Base-by-base conservation (phyloP, 1,139 yeast species). In the Zhuliangozyma parablackwelliae region DNA sequence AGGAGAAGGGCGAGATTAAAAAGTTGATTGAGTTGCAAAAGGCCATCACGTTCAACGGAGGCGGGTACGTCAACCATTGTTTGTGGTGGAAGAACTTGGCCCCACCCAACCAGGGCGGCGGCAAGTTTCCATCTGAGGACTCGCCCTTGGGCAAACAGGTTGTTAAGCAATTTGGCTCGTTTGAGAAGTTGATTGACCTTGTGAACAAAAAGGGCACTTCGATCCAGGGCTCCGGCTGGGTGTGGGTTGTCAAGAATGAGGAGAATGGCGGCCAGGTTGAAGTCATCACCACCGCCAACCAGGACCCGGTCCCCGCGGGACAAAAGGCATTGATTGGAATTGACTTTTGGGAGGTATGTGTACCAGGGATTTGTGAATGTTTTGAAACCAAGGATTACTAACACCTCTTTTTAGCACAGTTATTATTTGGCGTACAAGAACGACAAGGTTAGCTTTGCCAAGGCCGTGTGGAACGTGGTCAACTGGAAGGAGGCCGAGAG, bases 211-310 rank as follows among this genome's bases (percentile, higher is more conserved):
- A 84, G 61, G 75, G 90, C 56, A 96, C 96, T 27, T 94, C 95
- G 39, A 77, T 90, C 54, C 97, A 90, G 68, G 97, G 97, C 53
- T 87, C 97, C 16, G 97, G 97, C 30, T 90, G 97, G 97, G 96
- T 95, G 27, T 90, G 94, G 73, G 72, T 90, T 49, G 96, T 84
- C 52, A 87, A 86, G 78, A 86, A 89, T 74, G 74, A 79, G 62
- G 84, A 78, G 50, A 86, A 84, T 52, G 92, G 92, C 50, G 67
- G 65, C 28, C 77, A 81, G 35, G 63, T 90, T 56, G 96, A 87
- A 50, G 85, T 90, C 41, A 85, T 88, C 44, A 87, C 90, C 57
- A 86, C 90, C 51, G 73, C 79, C 51, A 90, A 90, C 74, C 97
- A 90, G 66, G 97, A 90, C 65, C 85, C 95, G 30, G 88, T 86